Percentiles rank a stretch among this genome's conserved stretches.
Evolutionary conservation across 228 moss, liverwort and hornwort genomes (phyloP).

Genomic region (Sphagnum magellanicum): DNA sequence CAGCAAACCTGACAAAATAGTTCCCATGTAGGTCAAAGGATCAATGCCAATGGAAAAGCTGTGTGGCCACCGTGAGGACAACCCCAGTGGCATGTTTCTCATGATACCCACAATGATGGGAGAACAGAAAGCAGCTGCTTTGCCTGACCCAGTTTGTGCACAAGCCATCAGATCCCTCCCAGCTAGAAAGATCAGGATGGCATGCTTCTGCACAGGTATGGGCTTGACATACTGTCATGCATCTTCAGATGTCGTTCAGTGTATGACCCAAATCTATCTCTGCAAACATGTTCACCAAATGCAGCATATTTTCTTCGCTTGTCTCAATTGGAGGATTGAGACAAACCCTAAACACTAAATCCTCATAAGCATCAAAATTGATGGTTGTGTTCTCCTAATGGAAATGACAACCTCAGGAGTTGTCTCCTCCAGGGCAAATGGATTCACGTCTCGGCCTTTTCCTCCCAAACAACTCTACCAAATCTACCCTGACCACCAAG

Average conservation of each 20-base stretch:
- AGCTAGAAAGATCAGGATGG: conserved; percentile 82
- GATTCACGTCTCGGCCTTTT: conserved; percentile 91
- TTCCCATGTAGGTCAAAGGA: conserved; percentile 89
- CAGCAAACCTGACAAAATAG: conserved; percentile 80
- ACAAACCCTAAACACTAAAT: conserved; percentile 12
- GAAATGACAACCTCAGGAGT: conserved; percentile 40
- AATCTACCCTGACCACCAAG: conserved; percentile 36
- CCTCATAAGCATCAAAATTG: conserved; percentile 98
- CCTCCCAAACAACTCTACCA: conserved; percentile 24
- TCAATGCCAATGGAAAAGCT: conserved; percentile 84
- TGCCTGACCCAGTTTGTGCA: conserved; percentile 95
- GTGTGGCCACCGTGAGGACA: conserved; percentile 87
- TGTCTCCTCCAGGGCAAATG: conserved; percentile 81
- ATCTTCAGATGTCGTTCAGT: conserved; percentile 85
- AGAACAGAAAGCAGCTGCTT: conserved; percentile 96
- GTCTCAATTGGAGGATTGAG: conserved; percentile 69
- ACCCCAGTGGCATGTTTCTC: conserved; percentile 79
- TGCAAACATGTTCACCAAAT: conserved; percentile 78
- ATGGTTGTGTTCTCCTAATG: conserved; percentile 96
- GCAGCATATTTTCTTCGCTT: conserved; percentile 85
- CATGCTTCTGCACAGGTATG: conserved; percentile 93
- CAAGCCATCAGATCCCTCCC: conserved; percentile 98
- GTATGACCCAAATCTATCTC: conserved; percentile 95
- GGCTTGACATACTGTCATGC: conserved; percentile 88
- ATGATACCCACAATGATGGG: conserved; percentile 96